Percentiles rank a stretch among this genome's conserved stretches.
Evolutionary conservation across 176 grass and related monocot genomes (phyloP).

Genomic region (Triticum timopheevii): DNA sequence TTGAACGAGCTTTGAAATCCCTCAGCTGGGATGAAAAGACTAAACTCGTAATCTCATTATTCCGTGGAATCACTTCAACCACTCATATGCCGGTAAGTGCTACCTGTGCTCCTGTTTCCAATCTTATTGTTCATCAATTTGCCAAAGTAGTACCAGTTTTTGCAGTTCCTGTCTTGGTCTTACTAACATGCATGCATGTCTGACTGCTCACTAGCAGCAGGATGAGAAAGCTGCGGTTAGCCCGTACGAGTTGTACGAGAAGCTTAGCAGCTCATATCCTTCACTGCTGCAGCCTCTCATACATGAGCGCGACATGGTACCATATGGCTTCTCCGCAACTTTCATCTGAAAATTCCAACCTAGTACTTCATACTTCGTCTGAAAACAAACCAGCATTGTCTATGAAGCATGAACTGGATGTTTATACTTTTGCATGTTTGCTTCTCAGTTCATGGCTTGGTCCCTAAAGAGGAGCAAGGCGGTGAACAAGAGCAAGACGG

Average conservation of each 20-base stretch:
- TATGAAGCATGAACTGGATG: background rate
- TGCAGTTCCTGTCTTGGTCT: background rate
- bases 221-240: conserved; percentile 48
- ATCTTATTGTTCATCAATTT: background rate
- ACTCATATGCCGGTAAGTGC: conserved; percentile 30
- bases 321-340: background rate
- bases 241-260: conserved; percentile 71
- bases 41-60: conserved; percentile 61
- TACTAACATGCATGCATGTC: background rate
- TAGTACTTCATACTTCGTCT: background rate
- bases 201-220: conserved; percentile 12
- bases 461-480: conserved; percentile 98
- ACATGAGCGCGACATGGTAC: conserved; percentile 88
- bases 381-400: background rate
- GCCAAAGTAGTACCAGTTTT: background rate
- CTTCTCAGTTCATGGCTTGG: conserved; percentile 80
- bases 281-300: conserved; percentile 81
- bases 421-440: background rate
- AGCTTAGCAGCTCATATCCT: conserved; percentile 74
- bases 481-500: conserved; percentile 78
- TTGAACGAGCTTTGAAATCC: conserved; percentile 93
- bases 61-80: conserved; percentile 59
- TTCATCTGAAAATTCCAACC: background rate
- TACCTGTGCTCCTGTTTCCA: conserved; percentile 1
- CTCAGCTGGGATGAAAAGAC: conserved; percentile 73